Percentiles rank a stretch among this genome's conserved stretches.
Conservation (phyloP, 108 stramenopile genomes). For the Cylindrotheca fusiformis region DNA sequence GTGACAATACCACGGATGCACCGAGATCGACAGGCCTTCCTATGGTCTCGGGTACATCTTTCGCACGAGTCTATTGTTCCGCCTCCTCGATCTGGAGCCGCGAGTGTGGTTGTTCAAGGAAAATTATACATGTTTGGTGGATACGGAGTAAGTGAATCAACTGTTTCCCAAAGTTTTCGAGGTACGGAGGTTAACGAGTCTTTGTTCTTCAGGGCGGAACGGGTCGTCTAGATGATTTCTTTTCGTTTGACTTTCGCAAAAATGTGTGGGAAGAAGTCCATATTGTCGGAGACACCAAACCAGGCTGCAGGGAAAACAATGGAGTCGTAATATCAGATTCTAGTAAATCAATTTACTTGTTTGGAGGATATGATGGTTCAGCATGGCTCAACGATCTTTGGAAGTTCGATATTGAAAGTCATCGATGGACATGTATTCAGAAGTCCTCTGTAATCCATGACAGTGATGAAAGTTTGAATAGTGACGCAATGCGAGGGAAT, state of each 20-base stretch:
- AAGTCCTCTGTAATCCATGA: constrained; percentile 55
- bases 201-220: constrained; percentile 43
- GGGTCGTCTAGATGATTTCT: constrained; percentile 91
- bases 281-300: constrained; percentile 60
- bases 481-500: constrained; percentile 18
- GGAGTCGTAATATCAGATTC: constrained; percentile 67
- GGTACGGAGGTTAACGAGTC: constrained; percentile 15
- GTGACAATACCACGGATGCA: background rate
- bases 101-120: constrained; percentile 77
- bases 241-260: constrained; percentile 66
- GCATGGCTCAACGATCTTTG: constrained; percentile 92
- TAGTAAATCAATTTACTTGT: constrained; percentile 72
- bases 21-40: constrained; percentile 14
- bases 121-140: constrained; percentile 86
- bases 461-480: background rate
- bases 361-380: constrained; percentile 83
- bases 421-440: constrained; percentile 78
- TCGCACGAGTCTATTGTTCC: constrained; percentile 42
- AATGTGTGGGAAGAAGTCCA: constrained; percentile 69
- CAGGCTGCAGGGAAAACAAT: constrained; percentile 86
- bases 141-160: constrained; percentile 14
- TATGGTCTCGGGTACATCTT: constrained; percentile 19
- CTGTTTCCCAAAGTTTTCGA: background rate
- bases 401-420: constrained; percentile 79
- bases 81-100: constrained; percentile 86